Base-by-base conservation (phyloP, 805 yeast genomes). In the Torulaspora maleeae region DNA sequence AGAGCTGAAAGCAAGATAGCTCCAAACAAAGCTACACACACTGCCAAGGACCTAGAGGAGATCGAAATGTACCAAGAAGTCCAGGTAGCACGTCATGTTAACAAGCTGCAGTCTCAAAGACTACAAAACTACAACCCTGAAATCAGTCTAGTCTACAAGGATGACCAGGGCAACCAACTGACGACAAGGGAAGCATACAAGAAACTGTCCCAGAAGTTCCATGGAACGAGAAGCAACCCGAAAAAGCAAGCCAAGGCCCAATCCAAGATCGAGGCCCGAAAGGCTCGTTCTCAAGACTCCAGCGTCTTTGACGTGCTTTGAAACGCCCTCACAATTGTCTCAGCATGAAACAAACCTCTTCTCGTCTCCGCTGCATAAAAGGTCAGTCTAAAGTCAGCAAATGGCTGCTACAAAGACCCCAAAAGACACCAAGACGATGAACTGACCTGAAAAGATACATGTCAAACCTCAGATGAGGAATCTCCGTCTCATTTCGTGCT, bases 131-230 rank as follows among this genome's bases (percentile, higher is more conserved):
- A 75, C 54, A 63, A 66, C 42, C 79, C 80, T 1, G 67, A 66
- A 1, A 60, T 76, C 7, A 56, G 66, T 8, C 55, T 87, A 3
- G 73, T 71, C 20, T 84, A 86, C 61, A 73, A 70, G 15, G 95
- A 86, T 59, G 82, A 78, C 20, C 54, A 64, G 2, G 95, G 95
- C 0, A 69, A 76, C 27, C 69, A 70, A 16, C 63, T 88, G 22
- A 67, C 73, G 25, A 72, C 81, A 3, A 85, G 83, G 56, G 82
- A 82, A 48, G 95, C 95, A 1, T 87, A 77, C 69, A 86, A 85
- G 66, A 77, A 77, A 49, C 66, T 86, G 38, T 83, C 93, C 2
- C 90, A 83, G 50, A 78, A 80, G 51, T 87, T 86, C 62, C 95
- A 87, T 60, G 95, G 93, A 1, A 63, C 67, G 2, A 60, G 56